Conservation (phyloP, 2,329 filamentous ascomycete species). For the Lachnellula hyalina region DNA sequence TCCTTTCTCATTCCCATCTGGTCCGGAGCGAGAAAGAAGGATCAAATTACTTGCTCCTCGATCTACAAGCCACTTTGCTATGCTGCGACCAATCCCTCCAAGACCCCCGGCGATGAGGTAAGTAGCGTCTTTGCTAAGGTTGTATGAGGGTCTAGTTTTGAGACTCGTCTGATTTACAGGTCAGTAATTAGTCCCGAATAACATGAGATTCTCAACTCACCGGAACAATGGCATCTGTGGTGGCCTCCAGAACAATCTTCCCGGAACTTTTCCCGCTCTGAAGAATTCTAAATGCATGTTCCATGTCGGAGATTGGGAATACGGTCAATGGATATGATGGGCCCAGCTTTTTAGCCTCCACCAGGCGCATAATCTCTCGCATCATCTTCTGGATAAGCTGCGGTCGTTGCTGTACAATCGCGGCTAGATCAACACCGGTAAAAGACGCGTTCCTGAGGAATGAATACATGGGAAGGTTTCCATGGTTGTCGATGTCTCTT, state of each 20-base stretch:
- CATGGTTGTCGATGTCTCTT: background rate
- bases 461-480: background rate
- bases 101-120: constrained; percentile 22
- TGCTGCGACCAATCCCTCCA: constrained; percentile 19
- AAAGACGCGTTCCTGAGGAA: background rate
- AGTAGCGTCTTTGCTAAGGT: constrained; percentile 1
- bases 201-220: background rate
- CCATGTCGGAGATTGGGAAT: background rate
- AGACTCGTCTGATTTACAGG: background rate
- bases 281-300: constrained; percentile 9
- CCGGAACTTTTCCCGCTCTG: constrained; percentile 10
- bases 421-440: background rate
- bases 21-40: constrained; percentile 15
- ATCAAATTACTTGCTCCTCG: constrained; percentile 20
- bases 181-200: background rate
- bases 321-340: background rate
- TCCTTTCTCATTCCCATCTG: background rate
- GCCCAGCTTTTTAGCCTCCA: background rate
- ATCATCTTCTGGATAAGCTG: background rate
- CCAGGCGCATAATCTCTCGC: background rate
- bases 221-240: background rate
- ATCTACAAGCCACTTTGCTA: constrained; percentile 10
- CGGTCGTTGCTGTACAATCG: background rate
- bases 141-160: constrained; percentile 3
- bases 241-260: constrained; percentile 1